These are phyloP conservation scores for Agapanthus africanus DNA, from an alignment of 106 monocot species.

Conservation along the genomic window DNA sequence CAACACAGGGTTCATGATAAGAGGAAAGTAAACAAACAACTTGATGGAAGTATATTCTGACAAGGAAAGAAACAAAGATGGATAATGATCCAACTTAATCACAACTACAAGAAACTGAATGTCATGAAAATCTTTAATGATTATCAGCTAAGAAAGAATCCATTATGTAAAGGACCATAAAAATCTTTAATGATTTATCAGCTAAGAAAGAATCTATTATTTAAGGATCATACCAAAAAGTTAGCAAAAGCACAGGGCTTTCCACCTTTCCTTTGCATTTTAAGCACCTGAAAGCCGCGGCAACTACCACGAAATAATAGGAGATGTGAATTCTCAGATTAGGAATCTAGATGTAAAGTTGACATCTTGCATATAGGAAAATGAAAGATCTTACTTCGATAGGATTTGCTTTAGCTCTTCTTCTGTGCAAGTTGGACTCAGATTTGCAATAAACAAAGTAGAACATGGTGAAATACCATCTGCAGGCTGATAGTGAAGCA, in stretches of 20 bases:
- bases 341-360: not conserved
- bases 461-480: constrained; percentile 57
- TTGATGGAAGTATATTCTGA: not conserved
- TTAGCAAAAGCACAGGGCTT: constrained; percentile 96
- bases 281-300: constrained; percentile 60
- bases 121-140: not conserved
- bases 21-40: not conserved
- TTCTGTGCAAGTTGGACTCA: constrained; percentile 67
- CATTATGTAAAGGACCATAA: not conserved
- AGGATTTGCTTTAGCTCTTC: constrained; percentile 62
- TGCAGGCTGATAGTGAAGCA: constrained; percentile 20
- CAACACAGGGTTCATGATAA: not conserved
- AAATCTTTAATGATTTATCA: not conserved
- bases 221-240: constrained; percentile 34
- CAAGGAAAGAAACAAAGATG: not conserved
- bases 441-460: constrained; percentile 85
- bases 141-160: not conserved
- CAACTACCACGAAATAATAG: constrained; percentile 26
- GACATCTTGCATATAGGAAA: not conserved
- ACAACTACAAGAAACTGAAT: not conserved
- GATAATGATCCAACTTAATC: not conserved
- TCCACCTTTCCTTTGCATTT: constrained; percentile 60
- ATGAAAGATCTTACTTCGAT: constrained; percentile 46
- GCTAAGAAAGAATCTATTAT: not conserved
- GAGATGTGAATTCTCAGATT: not conserved